Base-by-base conservation (phyloP, 148 eudicot species). In the Limonium bicolor region DNA sequence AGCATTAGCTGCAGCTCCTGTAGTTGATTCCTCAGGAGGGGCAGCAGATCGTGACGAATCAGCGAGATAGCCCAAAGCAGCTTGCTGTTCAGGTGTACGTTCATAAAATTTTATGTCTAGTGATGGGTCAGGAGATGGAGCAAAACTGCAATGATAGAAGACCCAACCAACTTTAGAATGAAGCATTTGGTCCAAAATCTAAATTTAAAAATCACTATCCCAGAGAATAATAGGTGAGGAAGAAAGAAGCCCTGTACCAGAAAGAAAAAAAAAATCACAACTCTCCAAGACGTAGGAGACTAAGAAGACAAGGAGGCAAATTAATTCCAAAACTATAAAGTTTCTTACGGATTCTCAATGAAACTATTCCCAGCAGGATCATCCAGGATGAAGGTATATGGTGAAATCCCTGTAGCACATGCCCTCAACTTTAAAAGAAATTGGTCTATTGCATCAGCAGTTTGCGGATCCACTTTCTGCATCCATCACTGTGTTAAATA, bases 281-380 rank as follows among this genome's bases (percentile, higher is more conserved):
- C 1, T 14, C 10, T n/a, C n/a, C n/a, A n/a, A n/a, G n/a, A n/a
- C n/a, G n/a, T n/a, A n/a, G n/a, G n/a, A n/a, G n/a, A n/a, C n/a
- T n/a, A 15, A 22, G 48, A 17, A 43, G 31, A 43, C 24, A 43
- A 43, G 0, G 16, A 14, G 10, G 9, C 27, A 4, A 11, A 13
- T 43, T 20, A 23, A 43, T n/a, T 43, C 18, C 31, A 25, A 13
- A 24, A 35, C 20, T 39, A 24, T 14, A 37, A 14, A 32, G 40
- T 51, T 20, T 53, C 76, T 77, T 78, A 90, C 97, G 70, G 95
- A 32, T 84, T 90, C 61, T 90, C 97, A 48, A 84, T 73, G 54
- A 77, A 90, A 63, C 97, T 90, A 56, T 90, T 90, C 51, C 97
- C 95, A 3, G 87, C 87, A 64, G 97, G 97, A 69, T 90, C 97